These are phyloP conservation scores for Cajanus cajan DNA, from an alignment of 306 rosid species.

Conservation along the genomic window DNA sequence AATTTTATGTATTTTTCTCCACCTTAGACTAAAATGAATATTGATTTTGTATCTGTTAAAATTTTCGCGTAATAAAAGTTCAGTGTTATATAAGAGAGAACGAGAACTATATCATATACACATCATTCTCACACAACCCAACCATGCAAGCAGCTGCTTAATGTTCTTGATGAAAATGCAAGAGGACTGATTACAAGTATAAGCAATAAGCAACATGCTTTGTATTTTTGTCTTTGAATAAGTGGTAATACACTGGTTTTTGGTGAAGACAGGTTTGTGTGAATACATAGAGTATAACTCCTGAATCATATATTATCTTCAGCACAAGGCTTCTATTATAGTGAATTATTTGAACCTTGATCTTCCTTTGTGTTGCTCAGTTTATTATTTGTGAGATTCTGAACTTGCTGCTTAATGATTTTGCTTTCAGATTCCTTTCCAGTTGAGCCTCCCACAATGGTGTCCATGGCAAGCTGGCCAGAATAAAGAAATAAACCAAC, in stretches of 20 bases:
- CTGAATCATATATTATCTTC: neutral
- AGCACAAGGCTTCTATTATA: slow-evolving; percentile 27
- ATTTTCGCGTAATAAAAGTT: neutral
- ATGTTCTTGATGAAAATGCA: neutral
- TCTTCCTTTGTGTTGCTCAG: slow-evolving; percentile 43
- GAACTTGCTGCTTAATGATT: slow-evolving; percentile 38
- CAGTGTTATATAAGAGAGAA: neutral
- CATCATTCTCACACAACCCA: neutral
- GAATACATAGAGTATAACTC: neutral
- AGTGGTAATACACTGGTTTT: neutral
- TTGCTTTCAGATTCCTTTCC: slow-evolving; percentile 35
- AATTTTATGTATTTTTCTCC: neutral
- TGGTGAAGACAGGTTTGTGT: neutral
- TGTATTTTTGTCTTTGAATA: neutral
- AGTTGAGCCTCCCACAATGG: slow-evolving; percentile 41
- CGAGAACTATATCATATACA: neutral
- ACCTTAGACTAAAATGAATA: neutral
- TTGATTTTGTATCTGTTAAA: neutral
- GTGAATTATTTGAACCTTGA: slow-evolving; percentile 48
- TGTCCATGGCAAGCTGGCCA: slow-evolving; percentile 67
- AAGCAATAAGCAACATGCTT: neutral
- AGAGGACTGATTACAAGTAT: neutral
- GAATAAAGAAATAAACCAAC: slow-evolving; percentile 80
- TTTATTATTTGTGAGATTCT: slow-evolving; percentile 38
- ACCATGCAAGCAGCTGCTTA: neutral